Conservation (phyloP, 2,329 filamentous ascomycete genomes). For the Epichloe aotearoae region DNA sequence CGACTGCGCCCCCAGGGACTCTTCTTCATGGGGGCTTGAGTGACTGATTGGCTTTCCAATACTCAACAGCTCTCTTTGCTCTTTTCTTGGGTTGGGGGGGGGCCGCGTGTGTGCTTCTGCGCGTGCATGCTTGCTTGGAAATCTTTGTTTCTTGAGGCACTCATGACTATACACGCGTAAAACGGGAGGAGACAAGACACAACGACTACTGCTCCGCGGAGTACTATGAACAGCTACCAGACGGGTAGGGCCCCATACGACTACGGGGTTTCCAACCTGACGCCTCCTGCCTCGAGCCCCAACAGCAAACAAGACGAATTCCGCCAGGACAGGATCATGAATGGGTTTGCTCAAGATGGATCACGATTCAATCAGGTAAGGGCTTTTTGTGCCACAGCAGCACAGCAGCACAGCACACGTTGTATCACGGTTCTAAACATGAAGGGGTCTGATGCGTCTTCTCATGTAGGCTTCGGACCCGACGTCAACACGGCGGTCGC, state of each 20-base stretch:
- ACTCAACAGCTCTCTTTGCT: slow-evolving; percentile 1
- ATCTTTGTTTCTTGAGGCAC: slow-evolving; percentile 9
- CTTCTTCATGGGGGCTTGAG: slow-evolving; percentile 4
- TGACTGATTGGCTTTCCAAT: neutral
- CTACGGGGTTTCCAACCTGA: slow-evolving; percentile 19
- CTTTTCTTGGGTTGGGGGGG: neutral
- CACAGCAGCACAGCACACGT: neutral
- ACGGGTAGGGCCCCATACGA: slow-evolving; percentile 22
- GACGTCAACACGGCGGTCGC: slow-evolving; percentile 20
- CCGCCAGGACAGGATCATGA: slow-evolving; percentile 34
- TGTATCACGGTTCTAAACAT: neutral
- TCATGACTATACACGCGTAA: slow-evolving; percentile 11
- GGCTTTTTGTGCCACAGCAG: neutral
- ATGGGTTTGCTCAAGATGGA: slow-evolving; percentile 24
- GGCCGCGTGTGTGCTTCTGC: too few species aligned
- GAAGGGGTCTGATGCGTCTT: neutral
- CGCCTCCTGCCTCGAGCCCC: slow-evolving; percentile 23
- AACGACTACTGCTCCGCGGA: neutral
- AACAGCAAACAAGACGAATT: slow-evolving; percentile 41
- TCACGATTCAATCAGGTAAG: slow-evolving; percentile 46
- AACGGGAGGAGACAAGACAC: slow-evolving; percentile 2
- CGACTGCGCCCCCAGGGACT: neutral
- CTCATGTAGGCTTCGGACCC: neutral
- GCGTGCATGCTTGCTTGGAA: neutral
- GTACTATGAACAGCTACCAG: slow-evolving; percentile 27